phyloP scores from a whole-genome alignment of 805 yeast genomes.

The Yamadazyma takamatsuzukensis region DNA sequence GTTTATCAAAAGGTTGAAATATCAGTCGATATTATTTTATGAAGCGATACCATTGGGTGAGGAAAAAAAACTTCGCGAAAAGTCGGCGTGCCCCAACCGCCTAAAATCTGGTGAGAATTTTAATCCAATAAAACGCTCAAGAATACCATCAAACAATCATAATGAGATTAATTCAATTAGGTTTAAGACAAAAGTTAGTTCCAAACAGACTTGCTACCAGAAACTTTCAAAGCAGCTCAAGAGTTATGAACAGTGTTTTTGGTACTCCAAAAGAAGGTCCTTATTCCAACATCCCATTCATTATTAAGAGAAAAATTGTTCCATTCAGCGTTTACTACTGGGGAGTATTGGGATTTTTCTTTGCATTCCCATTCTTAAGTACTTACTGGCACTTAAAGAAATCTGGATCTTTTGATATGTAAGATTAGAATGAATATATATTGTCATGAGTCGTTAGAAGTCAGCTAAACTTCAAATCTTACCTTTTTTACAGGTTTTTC shows the following conservation, averaged over 20 bases:
- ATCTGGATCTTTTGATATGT: constrained; percentile 53
- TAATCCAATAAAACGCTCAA: background rate
- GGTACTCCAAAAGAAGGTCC: constrained; percentile 56
- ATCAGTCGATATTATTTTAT: background rate
- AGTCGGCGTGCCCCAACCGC: background rate
- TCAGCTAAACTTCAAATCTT: constrained; percentile 22
- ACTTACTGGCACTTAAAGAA: constrained; percentile 82
- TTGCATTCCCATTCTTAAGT: constrained; percentile 69
- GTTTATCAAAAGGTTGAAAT: constrained; percentile 3
- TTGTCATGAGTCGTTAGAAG: background rate
- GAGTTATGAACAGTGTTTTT: constrained; percentile 28
- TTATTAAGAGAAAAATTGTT: constrained; percentile 81
- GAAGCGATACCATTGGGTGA: background rate
- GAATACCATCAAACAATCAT: background rate
- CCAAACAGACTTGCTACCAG: constrained; percentile 16
- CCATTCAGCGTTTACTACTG: constrained; percentile 84
- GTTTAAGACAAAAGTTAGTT: constrained; percentile 5
- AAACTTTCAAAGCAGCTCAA: constrained; percentile 47
- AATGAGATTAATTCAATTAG: constrained; percentile 4
- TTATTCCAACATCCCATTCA: constrained; percentile 91
- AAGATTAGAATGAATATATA: no score
- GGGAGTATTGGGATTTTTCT: constrained; percentile 59
- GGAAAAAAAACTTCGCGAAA: constrained; percentile 6
- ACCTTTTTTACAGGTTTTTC: constrained; percentile 30
- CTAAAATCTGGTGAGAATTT: background rate